Evolutionary conservation across 2,329 filamentous ascomycete genomes (phyloP), one percentile per base, ranked within the genome.

Genomic region (Fusarium nurragi): DNA sequence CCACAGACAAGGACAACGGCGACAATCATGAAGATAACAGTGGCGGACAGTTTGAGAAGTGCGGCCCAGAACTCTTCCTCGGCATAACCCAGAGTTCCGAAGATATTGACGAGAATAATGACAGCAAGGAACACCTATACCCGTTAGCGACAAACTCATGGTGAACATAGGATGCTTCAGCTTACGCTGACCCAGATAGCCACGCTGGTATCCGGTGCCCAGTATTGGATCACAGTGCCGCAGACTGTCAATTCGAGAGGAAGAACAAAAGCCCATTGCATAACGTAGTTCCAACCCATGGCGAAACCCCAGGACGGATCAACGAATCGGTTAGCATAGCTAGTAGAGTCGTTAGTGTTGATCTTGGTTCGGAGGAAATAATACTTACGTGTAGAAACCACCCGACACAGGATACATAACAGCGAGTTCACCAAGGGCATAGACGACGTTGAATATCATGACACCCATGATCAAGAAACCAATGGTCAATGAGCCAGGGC

Each of bases 11-110:
- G 78, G 21, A 89, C 78, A 32, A 89, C 81, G 16, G 83, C 82
- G 40, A 88, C 81, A 59, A 90, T 80, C 77, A 91, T 89, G 76
- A 90, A 90, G 43, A 88, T 82, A 30, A 86, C 74, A 9, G 83
- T 86, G 5, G 87, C 86, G 0, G 75, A 71, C 13, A 89, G 78
- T 70, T 89, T 89, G 56, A 89, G 77, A 7, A 83, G 73, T 7
- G 83, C 81, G 2, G 87, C 80, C 71, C 83, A 79, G 68, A 88
- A 89, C 68, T 90, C 87, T 55, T 88, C 86, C 68, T 84, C 85
- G 13, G 78, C 84, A 55, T 86, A 86, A 8, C 83, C 83, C 4
- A 83, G 75, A 2, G 85, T 81, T 13, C 86, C 86, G 43, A 87
- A 87, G 40, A 87, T 64, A 69, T 87, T 86, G 73, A 87, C 78